A percentile compares a stretch with the other conserved stretches of the same genome.
Evolutionary conservation across 116 monocot species (phyloP).

Genomic region (Cymodocea nodosa): DNA sequence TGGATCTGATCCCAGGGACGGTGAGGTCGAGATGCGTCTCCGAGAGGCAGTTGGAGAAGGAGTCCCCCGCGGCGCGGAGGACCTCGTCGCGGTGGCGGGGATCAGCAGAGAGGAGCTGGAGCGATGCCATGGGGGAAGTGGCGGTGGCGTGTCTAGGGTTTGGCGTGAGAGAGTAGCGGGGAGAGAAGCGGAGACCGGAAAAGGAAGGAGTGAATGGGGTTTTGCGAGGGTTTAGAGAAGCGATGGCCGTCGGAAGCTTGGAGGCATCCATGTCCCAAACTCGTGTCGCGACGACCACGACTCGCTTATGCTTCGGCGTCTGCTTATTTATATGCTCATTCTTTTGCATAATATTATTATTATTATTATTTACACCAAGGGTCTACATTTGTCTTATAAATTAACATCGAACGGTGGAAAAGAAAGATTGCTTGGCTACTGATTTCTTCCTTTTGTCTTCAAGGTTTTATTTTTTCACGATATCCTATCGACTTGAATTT

Average conservation of each 20-base stretch:
- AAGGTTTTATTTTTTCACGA: too few relatives aligned
- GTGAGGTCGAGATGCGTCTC: slow-evolving; percentile 65
- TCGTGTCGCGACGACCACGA: too few relatives aligned
- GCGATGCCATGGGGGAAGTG: neutral
- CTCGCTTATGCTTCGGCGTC: neutral
- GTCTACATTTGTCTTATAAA: too few relatives aligned
- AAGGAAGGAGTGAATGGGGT: neutral
- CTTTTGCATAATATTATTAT: too few relatives aligned
- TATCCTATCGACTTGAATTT: too few relatives aligned
- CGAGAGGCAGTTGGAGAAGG: slow-evolving; percentile 43
- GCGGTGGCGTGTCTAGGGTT: neutral
- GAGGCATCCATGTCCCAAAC: neutral
- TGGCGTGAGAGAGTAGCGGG: neutral
- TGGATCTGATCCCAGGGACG: slow-evolving; percentile 46
- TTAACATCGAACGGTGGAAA: too few relatives aligned
- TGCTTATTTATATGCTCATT: neutral
- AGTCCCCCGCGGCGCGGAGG: slow-evolving; percentile 22
- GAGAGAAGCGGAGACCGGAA: neutral
- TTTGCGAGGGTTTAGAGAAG: slow-evolving; percentile 10
- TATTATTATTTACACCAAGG: too few relatives aligned
- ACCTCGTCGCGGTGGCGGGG: slow-evolving; percentile 48
- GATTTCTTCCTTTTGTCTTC: too few relatives aligned
- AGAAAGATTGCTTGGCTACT: too few relatives aligned
- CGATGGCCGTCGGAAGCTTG: slow-evolving; percentile 3
- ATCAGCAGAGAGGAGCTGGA: slow-evolving; percentile 13